These are phyloP conservation scores for Basidioascus undulatus DNA, from an alignment of 768 basidiomycete genomes.

Conservation along the genomic window DNA sequence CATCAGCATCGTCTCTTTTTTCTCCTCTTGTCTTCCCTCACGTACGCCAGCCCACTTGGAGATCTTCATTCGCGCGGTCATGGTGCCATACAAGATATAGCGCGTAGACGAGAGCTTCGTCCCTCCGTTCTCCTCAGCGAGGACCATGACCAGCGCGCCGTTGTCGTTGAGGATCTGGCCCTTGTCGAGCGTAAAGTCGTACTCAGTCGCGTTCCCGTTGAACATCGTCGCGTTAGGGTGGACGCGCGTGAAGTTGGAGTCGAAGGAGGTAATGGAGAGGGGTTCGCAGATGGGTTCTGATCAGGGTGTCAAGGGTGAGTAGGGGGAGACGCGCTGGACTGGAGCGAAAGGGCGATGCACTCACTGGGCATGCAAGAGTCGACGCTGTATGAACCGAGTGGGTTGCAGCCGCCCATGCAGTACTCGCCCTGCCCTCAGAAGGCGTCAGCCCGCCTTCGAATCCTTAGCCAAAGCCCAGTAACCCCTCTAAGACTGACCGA, in stretches of 20 bases:
- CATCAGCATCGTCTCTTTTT: no score
- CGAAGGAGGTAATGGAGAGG: not conserved
- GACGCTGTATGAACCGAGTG: slow-evolving; percentile 8
- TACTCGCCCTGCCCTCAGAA: slow-evolving; percentile 1
- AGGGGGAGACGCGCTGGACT: not conserved
- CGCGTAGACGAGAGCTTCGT: slow-evolving; percentile 17
- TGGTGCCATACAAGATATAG: slow-evolving; percentile 16
- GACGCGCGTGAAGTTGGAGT: slow-evolving; percentile 7
- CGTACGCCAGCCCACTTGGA: slow-evolving; percentile 12
- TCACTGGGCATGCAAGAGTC: slow-evolving; percentile 14
- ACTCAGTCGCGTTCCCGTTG: slow-evolving; percentile 15
- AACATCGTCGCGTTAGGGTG: slow-evolving; percentile 11
- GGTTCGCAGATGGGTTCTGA: slow-evolving; percentile 2
- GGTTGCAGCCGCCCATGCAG: slow-evolving; percentile 17
- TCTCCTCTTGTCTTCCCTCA: not conserved
- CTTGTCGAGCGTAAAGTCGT: slow-evolving; percentile 16
- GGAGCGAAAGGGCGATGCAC: no score
- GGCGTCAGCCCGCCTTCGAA: not conserved
- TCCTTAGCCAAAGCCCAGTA: no score
- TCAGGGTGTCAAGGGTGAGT: slow-evolving; percentile 9
- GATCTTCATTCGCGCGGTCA: slow-evolving; percentile 11
- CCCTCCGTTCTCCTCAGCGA: slow-evolving; percentile 12
- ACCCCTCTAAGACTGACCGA: no score
- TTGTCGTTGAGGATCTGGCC: slow-evolving; percentile 10
- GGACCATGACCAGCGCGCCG: slow-evolving; percentile 1